Conservation (phyloP, 208 protist genomes). For the Tritrichomonas musculus region DNA sequence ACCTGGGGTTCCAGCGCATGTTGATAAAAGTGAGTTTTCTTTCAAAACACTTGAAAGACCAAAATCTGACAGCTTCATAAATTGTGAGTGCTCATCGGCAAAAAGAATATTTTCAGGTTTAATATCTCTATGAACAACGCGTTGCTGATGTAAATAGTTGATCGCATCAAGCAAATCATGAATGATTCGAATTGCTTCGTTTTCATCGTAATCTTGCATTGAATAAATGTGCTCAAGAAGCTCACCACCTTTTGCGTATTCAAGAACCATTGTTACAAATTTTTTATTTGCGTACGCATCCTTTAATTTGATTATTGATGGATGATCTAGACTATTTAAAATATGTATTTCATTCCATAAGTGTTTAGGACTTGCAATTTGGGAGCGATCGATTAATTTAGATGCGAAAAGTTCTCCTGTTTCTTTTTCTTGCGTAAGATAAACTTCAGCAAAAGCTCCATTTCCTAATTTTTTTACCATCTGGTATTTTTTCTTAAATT, state of each 20-base stretch:
- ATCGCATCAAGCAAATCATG: background rate
- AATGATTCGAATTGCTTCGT: background rate
- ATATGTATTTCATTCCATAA: background rate
- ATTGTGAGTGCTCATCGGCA: background rate
- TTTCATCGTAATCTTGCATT: background rate
- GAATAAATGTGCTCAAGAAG: background rate
- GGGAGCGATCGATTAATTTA: background rate
- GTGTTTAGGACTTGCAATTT: background rate
- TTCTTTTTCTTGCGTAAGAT: background rate
- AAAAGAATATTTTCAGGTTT: conserved; percentile 32
- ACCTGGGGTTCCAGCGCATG: conserved; percentile 36
- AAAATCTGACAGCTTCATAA: background rate
- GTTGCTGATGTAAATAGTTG: background rate
- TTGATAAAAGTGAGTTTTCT: background rate
- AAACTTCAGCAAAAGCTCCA: background rate
- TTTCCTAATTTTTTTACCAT: background rate
- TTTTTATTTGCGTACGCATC: background rate
- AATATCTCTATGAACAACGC: background rate
- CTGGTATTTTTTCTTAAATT: background rate
- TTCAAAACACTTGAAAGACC: background rate
- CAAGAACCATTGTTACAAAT: background rate
- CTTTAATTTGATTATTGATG: background rate
- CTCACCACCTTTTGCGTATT: background rate
- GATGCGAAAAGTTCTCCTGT: background rate
- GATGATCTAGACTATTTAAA: background rate